Percentiles rank a stretch among this genome's conserved stretches.
These are phyloP conservation scores for Diaporthe citri DNA, from an alignment of 2,329 filamentous ascomycete species.

Conservation along the genomic window DNA sequence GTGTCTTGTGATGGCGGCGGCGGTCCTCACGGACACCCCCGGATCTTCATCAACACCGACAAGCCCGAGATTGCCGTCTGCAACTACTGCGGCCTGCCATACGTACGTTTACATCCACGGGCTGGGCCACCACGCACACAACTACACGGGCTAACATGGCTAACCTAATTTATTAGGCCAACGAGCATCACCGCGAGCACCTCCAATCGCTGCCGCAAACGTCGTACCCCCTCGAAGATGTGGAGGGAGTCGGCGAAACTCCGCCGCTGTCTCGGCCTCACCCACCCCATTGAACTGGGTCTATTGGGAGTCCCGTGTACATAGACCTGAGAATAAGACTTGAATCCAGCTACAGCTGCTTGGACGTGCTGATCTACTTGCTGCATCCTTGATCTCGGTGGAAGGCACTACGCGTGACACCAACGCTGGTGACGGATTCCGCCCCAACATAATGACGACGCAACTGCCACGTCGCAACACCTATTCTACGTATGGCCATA, in stretches of 20 bases:
- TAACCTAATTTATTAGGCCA: constrained; percentile 69
- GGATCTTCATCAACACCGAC: constrained; percentile 97
- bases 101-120: constrained; percentile 70
- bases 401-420: neutral
- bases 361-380: neutral
- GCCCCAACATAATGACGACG: neutral
- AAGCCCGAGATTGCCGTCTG: constrained; percentile 94
- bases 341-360: neutral
- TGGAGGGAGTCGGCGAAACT: constrained; percentile 50
- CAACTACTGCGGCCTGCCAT: constrained; percentile 94
- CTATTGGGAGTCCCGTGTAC: constrained; percentile 5
- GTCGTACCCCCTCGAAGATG: constrained; percentile 78
- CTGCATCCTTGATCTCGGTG: neutral
- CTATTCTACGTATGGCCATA: too few relatives aligned
- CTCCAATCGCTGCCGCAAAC: constrained; percentile 85
- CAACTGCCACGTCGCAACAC: neutral
- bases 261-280: constrained; percentile 39
- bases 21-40: constrained; percentile 89
- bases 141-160: neutral
- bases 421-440: neutral
- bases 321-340: constrained; percentile 31
- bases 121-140: neutral
- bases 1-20: constrained; percentile 94
- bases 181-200: constrained; percentile 88
- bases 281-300: constrained; percentile 27